Evolutionary conservation across 2,329 filamentous ascomycete genomes (phyloP).

Genomic region (Aureobasidium zeae): DNA sequence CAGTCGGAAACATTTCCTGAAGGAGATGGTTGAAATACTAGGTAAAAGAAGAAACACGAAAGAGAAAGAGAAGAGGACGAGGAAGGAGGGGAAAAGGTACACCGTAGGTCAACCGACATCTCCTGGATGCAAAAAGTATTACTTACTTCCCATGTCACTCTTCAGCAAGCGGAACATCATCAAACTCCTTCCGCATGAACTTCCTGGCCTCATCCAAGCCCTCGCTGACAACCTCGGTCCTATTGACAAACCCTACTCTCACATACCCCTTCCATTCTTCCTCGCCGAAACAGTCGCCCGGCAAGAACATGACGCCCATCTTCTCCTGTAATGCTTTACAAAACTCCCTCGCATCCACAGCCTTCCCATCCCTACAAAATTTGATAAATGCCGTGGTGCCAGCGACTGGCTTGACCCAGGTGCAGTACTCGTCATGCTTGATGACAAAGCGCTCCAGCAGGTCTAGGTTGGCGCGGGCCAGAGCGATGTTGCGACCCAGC

Average conservation of each 20-base stretch:
- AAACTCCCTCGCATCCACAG: conserved; percentile 63
- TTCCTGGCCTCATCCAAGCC: conserved; percentile 49
- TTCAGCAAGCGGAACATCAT: conserved; percentile 36
- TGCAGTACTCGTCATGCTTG: conserved; percentile 52
- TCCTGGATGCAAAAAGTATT: no score
- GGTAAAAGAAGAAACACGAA: no score
- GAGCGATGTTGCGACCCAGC: conserved; percentile 52
- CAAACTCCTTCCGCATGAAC: conserved; percentile 49
- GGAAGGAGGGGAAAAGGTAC: no score
- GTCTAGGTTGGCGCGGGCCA: conserved; percentile 59
- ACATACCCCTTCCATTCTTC: conserved; percentile 69
- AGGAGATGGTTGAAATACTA: no score
- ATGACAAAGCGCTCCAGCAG: conserved; percentile 60
- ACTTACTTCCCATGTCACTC: no score
- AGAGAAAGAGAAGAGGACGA: no score
- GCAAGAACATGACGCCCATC: conserved; percentile 64
- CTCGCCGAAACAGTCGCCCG: conserved; percentile 62
- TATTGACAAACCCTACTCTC: conserved; percentile 65
- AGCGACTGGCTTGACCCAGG: conserved; percentile 65
- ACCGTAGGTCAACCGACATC: no score
- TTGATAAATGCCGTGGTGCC: conserved; percentile 73
- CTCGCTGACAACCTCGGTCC: conserved; percentile 58
- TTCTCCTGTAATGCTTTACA: conserved; percentile 59
- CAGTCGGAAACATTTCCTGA: no score
- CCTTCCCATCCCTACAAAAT: conserved; percentile 52